These are phyloP conservation scores for Coniochaeta sp. DNA, from an alignment of 2,329 filamentous ascomycete genomes.

Conservation along the genomic window DNA sequence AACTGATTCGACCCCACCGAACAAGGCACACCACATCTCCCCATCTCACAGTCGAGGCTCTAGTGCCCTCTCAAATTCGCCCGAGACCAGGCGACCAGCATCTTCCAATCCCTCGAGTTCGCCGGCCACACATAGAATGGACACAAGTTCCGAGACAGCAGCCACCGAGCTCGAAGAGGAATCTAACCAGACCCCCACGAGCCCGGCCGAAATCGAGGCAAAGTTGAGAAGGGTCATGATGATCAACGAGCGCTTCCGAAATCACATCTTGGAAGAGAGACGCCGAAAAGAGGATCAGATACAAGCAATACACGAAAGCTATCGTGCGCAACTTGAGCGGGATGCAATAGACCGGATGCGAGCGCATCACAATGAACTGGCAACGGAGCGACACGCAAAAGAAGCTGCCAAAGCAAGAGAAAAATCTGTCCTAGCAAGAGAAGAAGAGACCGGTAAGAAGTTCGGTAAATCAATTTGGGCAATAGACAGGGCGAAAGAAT, in stretches of 20 bases:
- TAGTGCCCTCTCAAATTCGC: not conserved
- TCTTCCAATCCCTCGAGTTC: not conserved
- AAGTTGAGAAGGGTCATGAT: not conserved
- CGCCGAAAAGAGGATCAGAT: not conserved
- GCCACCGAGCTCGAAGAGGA: not conserved
- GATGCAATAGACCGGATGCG: too few relatives aligned
- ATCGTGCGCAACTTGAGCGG: too few relatives aligned
- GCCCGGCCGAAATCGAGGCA: not conserved
- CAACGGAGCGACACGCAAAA: too few relatives aligned
- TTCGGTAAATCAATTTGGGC: not conserved
- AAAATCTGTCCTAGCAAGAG: too few relatives aligned
- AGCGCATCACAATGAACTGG: too few relatives aligned
- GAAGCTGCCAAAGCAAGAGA: too few relatives aligned
- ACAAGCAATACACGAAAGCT: too few relatives aligned
- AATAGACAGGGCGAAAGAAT: not conserved
- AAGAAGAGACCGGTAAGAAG: not conserved
- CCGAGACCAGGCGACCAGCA: not conserved
- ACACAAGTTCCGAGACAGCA: not conserved
- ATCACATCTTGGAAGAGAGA: not conserved
- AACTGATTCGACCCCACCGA: not conserved
- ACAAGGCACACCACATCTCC: not conserved
- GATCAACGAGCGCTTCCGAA: not conserved
- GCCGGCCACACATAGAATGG: not conserved
- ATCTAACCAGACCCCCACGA: not conserved
- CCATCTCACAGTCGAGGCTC: not conserved